Evolutionary conservation across 805 yeast species (phyloP).

Genomic region (Spathaspora arborariae): DNA sequence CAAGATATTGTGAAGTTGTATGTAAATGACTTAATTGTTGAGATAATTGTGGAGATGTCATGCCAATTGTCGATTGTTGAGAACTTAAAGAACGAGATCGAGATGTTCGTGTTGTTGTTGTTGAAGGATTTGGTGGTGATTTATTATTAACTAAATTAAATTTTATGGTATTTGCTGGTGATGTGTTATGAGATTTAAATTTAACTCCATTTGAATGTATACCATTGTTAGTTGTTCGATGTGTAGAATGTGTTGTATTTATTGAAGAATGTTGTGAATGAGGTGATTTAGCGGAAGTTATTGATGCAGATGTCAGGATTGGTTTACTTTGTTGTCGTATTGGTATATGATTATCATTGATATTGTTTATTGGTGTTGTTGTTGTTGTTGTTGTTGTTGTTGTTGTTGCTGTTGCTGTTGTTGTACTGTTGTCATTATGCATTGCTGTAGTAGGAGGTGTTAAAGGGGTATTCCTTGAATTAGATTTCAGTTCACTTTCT

Average conservation of each 20-base stretch:
- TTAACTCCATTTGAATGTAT: background rate
- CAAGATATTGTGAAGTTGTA: conserved; percentile 43
- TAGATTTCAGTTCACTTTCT: background rate
- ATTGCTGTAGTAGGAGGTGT: background rate
- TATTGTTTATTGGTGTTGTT: background rate
- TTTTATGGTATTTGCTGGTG: background rate
- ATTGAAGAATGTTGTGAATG: background rate
- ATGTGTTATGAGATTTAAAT: background rate
- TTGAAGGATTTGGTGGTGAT: background rate
- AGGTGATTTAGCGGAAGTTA: background rate
- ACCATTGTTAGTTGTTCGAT: background rate
- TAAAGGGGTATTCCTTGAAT: background rate
- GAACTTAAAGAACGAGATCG: background rate
- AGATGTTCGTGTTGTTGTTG: background rate
- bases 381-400: background rate
- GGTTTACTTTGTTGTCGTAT: background rate
- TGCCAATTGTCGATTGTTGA: background rate
- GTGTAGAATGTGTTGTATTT: background rate
- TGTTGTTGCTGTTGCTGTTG: too few relatives aligned
- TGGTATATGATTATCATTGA: background rate
- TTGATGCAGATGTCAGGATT: background rate
- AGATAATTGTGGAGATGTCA: conserved; percentile 9
- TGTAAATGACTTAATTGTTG: conserved; percentile 4
- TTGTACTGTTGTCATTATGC: background rate
- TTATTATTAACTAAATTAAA: background rate